Base-by-base conservation (phyloP, 2,329 filamentous ascomycete genomes). In the Salinomyces thailandicus region DNA sequence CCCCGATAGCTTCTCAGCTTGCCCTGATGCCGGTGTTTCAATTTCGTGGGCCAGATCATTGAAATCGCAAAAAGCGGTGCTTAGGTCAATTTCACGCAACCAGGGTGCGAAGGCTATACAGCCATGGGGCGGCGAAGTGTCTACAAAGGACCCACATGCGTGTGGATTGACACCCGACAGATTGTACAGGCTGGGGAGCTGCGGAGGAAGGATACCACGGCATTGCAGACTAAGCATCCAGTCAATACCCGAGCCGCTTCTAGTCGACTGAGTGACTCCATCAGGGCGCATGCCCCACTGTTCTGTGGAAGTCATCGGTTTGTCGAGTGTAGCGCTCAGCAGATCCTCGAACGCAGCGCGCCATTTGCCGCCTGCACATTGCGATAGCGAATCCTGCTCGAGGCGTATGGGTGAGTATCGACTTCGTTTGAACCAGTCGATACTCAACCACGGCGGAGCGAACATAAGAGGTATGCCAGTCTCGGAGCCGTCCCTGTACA, bases 341-440 rank as follows among this genome's bases (percentile, higher is more conserved):
- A 78, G 61, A 46, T 79, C 74, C 47, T 77, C 72, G 45, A 75
- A 77, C 0, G 74, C 73, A 34, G 69, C 67, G 12, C 69, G 63
- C 72, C 73, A 76, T 19, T 62, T 61, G 32, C 59, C 45, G 44
- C 61, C 55, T 26, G 22, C 9, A 26, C n/a, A 9, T 26, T 26
- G 9, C 22, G n/a, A n/a, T 9, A 26, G 22, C 38, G 59, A 37
- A 30, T 54, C 43, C n/a, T 60, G 55, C 46, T 75, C 72, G 1
- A 76, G 54, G 13, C 63, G 55, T n/a, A 70, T 50, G 1, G 72
- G 73, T 1, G 73, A 77, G 51, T 77, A 77, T 0, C 63, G 59
- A 43, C 62, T 71, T 8, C 48, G 42, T 38, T 53, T 54, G 49
- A 60, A 60, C 58, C 58, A 60, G 27, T 52, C 47, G 8, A 57